Conservation (phyloP, 108 stramenopile species). For the Cyclostephanos invisitatus region DNA sequence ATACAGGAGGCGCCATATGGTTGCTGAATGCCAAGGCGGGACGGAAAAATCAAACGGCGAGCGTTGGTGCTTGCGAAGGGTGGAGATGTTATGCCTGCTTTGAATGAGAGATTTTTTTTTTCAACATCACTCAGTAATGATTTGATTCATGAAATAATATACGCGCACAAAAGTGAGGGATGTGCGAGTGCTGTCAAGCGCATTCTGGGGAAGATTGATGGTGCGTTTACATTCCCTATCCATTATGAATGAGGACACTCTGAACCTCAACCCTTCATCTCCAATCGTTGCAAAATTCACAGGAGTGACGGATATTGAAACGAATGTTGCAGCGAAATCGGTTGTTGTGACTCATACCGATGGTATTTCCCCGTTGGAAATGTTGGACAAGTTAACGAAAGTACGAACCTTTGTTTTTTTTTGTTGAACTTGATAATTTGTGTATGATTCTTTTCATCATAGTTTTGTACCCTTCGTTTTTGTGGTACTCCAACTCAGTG, state of each 20-base stretch:
- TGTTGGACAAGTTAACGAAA: conserved; percentile 80
- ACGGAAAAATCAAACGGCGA: not conserved
- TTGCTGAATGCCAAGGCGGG: too few relatives aligned
- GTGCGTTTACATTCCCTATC: conserved; percentile 36
- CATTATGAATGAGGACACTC: not conserved
- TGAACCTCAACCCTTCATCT: not conserved
- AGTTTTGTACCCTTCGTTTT: not conserved
- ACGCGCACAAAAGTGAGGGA: not conserved
- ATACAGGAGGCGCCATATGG: too few relatives aligned
- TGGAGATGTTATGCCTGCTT: not conserved
- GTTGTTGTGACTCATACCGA: conserved; percentile 67
- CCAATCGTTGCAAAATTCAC: not conserved
- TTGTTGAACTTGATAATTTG: not conserved
- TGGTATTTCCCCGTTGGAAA: conserved; percentile 53
- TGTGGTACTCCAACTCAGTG: conserved; percentile 38
- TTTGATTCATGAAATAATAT: not conserved
- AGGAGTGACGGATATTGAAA: conserved; percentile 71
- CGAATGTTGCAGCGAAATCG: conserved; percentile 72
- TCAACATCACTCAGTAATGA: not conserved
- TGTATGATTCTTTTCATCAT: not conserved
- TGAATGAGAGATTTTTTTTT: not conserved
- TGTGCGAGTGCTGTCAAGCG: conserved; percentile 70
- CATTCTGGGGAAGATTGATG: conserved; percentile 76
- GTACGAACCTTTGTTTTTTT: conserved; percentile 36
- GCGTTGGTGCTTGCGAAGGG: not conserved